A percentile compares a stretch with the other conserved stretches of the same genome.
phyloP scores from a whole-genome alignment of 2,329 filamentous ascomycete genomes.

The Xylariomycetidae sp. region DNA sequence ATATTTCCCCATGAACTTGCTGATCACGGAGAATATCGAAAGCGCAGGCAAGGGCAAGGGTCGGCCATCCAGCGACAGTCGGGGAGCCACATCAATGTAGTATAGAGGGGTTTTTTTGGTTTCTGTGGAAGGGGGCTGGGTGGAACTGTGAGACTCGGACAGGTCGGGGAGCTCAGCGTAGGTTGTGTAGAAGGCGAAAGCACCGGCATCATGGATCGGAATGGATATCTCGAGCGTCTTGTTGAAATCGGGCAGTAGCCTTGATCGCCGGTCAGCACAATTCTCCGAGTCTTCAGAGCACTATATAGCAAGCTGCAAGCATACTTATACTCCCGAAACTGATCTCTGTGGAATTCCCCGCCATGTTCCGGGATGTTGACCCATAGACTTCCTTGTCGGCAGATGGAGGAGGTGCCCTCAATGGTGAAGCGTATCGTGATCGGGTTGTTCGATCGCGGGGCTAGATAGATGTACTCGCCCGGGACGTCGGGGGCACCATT shows the following conservation, averaged over 20 bases:
- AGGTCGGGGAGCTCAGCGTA: conserved; percentile 82
- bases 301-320: conserved; percentile 21
- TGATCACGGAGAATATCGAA: conserved; percentile 88
- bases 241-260: conserved; percentile 88
- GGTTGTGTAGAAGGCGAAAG: conserved; percentile 91
- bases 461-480: conserved; percentile 87
- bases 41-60: conserved; percentile 78
- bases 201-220: conserved; percentile 73
- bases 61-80: conserved; percentile 65
- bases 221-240: conserved; percentile 85
- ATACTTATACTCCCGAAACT: conserved; percentile 86
- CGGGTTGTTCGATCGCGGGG: conserved; percentile 65
- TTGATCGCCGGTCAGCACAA: conserved; percentile 28
- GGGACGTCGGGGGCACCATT: conserved; percentile 85
- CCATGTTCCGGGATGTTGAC: conserved; percentile 84
- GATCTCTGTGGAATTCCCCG: conserved; percentile 66
- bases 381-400: conserved; percentile 89
- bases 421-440: conserved; percentile 84
- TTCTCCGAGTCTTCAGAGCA: neutral
- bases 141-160: conserved; percentile 46
- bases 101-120: conserved; percentile 68
- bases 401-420: conserved; percentile 92
- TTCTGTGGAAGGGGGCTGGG: conserved; percentile 40
- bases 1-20: conserved; percentile 96
- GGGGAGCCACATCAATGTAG: conserved; percentile 91